Percentiles rank a stretch among this genome's conserved stretches.
phyloP scores from a whole-genome alignment of 192 early-diverging fungal species.

The Kappamyces sp. region DNA sequence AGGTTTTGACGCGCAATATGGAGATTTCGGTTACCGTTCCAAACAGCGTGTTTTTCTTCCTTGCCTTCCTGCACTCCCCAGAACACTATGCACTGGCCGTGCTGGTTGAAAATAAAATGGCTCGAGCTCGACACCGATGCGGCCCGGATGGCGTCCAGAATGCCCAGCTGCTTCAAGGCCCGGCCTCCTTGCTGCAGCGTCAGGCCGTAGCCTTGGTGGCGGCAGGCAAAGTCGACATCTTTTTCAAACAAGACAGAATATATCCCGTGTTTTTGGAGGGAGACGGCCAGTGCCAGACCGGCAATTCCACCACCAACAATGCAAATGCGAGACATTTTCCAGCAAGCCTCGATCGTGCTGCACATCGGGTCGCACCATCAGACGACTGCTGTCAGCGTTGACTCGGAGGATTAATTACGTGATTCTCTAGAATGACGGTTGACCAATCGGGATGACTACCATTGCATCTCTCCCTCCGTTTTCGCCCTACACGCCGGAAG shows the following conservation, averaged over 20 bases:
- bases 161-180: conserved; percentile 14
- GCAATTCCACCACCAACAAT: conserved; percentile 20
- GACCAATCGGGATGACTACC: no score
- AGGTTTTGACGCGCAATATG: conserved; percentile 15
- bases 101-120: conserved; percentile 19
- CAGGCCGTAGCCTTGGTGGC: conserved; percentile 21
- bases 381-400: no score
- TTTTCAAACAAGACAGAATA: conserved; percentile 12
- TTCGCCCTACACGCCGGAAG: no score
- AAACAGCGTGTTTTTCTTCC: neutral
- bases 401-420: no score
- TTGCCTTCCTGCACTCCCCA: conserved; percentile 9
- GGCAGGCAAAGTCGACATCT: conserved; percentile 7
- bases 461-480: no score
- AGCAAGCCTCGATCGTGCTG: no score
- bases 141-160: conserved; percentile 1
- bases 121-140: conserved; percentile 10
- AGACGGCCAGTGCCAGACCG: conserved; percentile 16
- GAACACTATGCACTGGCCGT: conserved; percentile 14
- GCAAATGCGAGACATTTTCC: neutral
- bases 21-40: conserved; percentile 18
- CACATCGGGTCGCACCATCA: no score
- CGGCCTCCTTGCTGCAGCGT: conserved; percentile 21
- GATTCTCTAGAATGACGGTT: no score
- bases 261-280: conserved; percentile 10